Conservation (phyloP, 257 asterid species). For the Solanum verrucosum region DNA sequence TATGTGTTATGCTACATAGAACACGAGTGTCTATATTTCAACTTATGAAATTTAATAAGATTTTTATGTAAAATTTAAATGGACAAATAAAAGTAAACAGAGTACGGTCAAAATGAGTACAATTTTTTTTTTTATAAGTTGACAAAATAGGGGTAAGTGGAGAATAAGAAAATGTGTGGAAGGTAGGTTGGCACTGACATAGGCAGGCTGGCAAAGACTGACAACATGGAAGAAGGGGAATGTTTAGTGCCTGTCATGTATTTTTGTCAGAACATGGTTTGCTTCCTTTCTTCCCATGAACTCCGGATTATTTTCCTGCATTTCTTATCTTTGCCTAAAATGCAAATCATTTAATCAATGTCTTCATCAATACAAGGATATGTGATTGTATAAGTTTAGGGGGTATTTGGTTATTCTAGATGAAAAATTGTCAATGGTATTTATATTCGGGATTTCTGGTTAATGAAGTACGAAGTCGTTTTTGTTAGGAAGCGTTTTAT, state of each 20-base stretch:
- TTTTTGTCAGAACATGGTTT: not conserved
- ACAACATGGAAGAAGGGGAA: not conserved
- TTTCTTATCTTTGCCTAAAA: not conserved
- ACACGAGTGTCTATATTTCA: not conserved
- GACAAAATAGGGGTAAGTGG: not conserved
- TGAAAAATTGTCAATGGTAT: no score
- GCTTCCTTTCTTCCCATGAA: not conserved
- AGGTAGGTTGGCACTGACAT: not conserved
- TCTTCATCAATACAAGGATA: not conserved
- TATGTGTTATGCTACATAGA: no score
- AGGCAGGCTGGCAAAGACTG: not conserved
- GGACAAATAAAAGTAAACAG: no score
- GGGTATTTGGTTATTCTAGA: not conserved
- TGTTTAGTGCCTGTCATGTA: not conserved
- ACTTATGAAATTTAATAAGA: no score
- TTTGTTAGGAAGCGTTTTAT: no score
- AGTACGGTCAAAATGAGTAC: no score
- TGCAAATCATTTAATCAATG: not conserved
- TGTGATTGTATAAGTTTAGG: not conserved
- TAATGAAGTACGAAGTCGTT: no score
- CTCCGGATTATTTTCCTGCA: not conserved
- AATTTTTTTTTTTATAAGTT: not conserved
- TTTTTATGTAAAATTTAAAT: not conserved
- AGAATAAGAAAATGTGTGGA: not conserved
- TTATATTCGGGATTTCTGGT: no score